Conservation (phyloP, 768 basidiomycete species). For the Trametes elegans region DNA sequence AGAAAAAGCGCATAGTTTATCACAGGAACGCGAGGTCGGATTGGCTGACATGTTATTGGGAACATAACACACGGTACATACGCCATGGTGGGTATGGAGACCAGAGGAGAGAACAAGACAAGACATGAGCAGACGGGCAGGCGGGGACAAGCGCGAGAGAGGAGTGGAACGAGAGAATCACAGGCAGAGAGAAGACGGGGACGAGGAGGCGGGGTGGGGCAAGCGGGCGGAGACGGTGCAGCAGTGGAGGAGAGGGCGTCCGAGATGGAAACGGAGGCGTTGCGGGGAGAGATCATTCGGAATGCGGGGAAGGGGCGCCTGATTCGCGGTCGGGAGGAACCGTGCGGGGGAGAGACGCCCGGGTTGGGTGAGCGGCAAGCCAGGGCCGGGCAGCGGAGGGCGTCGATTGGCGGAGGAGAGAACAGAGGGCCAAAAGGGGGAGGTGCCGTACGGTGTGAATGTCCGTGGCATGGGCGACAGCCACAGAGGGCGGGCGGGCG, state of each 20-base stretch:
- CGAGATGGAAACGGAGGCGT: conserved; percentile 6
- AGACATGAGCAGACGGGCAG: neutral
- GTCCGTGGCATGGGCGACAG: conserved; percentile 10
- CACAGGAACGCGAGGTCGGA: neutral
- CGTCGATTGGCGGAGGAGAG: neutral
- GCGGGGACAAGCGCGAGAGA: neutral
- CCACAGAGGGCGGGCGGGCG: conserved; percentile 13
- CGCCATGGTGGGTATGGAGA: neutral
- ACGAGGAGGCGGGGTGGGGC: neutral
- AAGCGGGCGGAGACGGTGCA: neutral
- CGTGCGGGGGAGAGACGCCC: conserved; percentile 1
- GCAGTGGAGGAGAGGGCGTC: neutral
- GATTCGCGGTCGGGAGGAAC: neutral
- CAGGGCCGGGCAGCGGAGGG: conserved; percentile 5
- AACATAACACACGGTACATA: too few species aligned
- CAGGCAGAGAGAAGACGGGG: neutral
- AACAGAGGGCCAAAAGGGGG: neutral
- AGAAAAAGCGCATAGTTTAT: neutral
- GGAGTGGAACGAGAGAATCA: conserved; percentile 5
- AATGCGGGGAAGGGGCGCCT: conserved; percentile 14
- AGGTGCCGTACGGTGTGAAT: conserved; percentile 16
- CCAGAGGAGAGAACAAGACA: neutral
- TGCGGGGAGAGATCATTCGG: conserved; percentile 10
- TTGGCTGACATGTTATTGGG: conserved; percentile 1
- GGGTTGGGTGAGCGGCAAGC: conserved; percentile 1